Conservation (phyloP, 2,329 filamentous ascomycete species). For the Colletotrichum sp. region DNA sequence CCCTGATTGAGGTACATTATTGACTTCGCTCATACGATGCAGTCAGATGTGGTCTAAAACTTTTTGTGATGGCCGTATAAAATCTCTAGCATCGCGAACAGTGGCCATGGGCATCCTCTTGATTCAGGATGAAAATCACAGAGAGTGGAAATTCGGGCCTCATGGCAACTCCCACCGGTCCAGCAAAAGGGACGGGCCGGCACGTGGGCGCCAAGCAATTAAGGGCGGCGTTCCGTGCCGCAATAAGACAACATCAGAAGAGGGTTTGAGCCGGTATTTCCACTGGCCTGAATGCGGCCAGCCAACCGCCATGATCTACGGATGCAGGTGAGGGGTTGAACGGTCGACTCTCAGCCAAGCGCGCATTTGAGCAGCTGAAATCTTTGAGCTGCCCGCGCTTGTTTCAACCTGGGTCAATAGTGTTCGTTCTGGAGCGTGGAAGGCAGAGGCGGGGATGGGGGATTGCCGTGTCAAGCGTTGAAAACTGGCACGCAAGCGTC, state of each 20-base stretch:
- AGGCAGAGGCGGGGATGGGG: not conserved
- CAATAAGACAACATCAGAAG: not conserved
- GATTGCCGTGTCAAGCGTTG: not conserved
- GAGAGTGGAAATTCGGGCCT: fast-evolving
- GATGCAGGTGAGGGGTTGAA: not conserved
- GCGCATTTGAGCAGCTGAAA: not conserved
- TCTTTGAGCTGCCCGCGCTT: not conserved
- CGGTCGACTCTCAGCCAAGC: not conserved
- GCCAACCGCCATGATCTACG: not conserved
- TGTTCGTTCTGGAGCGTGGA: not conserved
- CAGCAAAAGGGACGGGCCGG: not conserved
- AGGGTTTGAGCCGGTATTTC: not conserved
- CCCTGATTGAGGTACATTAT: no score
- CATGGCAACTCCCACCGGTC: not conserved
- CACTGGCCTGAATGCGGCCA: not conserved
- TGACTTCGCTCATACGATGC: no score
- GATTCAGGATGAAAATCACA: not conserved
- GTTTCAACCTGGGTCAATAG: not conserved
- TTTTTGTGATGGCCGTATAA: not conserved
- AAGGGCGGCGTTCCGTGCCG: not conserved
- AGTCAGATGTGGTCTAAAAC: no score
- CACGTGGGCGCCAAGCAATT: not conserved
- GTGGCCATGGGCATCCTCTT: fast-evolving
- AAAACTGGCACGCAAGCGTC: not conserved
- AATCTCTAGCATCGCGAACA: not conserved